Evolutionary conservation across 2,329 filamentous ascomycete genomes (phyloP), one percentile per base, ranked within the genome.

Genomic region (Neofusicoccum cordaticola): DNA sequence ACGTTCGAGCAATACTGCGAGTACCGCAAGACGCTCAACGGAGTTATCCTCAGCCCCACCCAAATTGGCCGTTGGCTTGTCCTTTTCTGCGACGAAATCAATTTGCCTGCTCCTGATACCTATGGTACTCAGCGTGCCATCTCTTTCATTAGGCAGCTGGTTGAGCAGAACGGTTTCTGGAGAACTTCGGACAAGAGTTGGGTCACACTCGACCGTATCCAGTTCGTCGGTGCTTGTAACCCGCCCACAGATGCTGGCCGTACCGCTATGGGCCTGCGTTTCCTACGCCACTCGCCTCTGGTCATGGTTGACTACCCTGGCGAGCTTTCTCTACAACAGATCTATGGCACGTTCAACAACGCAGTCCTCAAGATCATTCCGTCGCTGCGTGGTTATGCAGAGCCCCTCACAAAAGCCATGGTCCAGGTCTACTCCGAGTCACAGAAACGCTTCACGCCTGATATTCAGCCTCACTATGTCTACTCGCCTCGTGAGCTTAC

Each of bases 231-330:
- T 71, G 95, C 95, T 72, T 99, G 95, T 77, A 99, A 99, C 79
- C 96, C 95, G 71, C 95, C 95, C 0, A 98, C 95, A 0, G 96
- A 99, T 79, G 93, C 93, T 70, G 95, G 95, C 31, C 93, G 95
- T 85, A 98, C 95, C 12, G 90, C 95, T 0, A 89, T 99, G 82
- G 95, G 92, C 48, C 88, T 92, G 57, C 86, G 95, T 71, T 99
- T 99, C 86, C 84, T 99, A 69, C 88, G 96, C 66, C 96, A 99
- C 77, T 93, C 95, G 15, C 95, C 95, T n/a, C 86, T 99, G 63
- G 91, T 99, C 79, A 99, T 99, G 96, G 96, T 99, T 47, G 95
- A 99, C 75, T 99, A 99, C 74, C 95, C 95, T 66, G 95, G 96
- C 72, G 93, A 99, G 80, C 84, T 93, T 48, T 99, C 96, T 3